Conservation (phyloP, 192 early-diverging fungal species). For the Entomortierella beljakovae region DNA sequence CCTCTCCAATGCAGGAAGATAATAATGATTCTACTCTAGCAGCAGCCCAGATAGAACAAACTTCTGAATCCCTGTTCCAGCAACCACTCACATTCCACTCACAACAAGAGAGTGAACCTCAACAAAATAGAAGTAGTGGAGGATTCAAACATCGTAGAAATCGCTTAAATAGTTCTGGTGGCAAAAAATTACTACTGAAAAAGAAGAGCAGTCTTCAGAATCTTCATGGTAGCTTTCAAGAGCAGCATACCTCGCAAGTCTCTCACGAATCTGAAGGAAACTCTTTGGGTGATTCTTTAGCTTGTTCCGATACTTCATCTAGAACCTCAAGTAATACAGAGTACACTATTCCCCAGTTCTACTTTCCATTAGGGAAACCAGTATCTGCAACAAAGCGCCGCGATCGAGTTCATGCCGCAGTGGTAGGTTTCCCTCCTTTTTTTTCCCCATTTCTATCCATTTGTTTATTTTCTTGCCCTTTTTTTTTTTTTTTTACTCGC, state of each 20-base stretch:
- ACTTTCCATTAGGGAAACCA: slow-evolving; percentile 44
- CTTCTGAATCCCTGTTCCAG: slow-evolving; percentile 15
- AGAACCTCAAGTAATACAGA: not conserved
- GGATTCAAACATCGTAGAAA: slow-evolving; percentile 25
- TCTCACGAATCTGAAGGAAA: not conserved
- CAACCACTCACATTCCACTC: slow-evolving; percentile 28
- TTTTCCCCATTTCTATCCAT: not conserved
- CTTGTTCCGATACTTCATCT: not conserved
- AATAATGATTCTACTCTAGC: not conserved
- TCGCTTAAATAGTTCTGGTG: slow-evolving; percentile 28
- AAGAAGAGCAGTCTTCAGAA: slow-evolving; percentile 25
- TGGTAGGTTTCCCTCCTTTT: slow-evolving; percentile 8
- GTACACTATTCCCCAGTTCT: slow-evolving; percentile 43
- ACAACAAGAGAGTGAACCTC: not conserved
- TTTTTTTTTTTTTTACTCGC: not conserved
- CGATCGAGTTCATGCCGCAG: slow-evolving; percentile 16
- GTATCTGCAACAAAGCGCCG: slow-evolving; percentile 33
- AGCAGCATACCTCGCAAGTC: not conserved
- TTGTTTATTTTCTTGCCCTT: not conserved
- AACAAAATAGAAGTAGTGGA: not conserved
- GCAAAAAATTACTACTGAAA: slow-evolving; percentile 36
- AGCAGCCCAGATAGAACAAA: not conserved
- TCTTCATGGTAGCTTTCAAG: slow-evolving; percentile 25
- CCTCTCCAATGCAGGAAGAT: not conserved
- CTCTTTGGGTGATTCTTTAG: too few species aligned